Percentiles rank a stretch among this genome's conserved stretches.
These are phyloP conservation scores for Scutellaria barbata DNA, from an alignment of 257 asterid species.

Conservation along the genomic window DNA sequence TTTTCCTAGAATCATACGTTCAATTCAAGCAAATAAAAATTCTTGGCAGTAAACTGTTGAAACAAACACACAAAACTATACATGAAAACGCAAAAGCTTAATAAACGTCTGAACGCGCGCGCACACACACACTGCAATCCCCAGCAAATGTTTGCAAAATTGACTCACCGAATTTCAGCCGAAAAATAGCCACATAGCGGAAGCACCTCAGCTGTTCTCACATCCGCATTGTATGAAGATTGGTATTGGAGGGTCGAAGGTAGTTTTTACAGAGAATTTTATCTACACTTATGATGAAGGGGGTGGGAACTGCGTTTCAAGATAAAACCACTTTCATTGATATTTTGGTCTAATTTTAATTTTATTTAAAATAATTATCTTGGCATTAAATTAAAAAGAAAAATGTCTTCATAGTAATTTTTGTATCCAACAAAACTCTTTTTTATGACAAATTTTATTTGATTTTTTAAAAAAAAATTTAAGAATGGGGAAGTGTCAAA, in stretches of 20 bases:
- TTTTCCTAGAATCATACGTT: neutral
- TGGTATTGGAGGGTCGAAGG: too few species aligned
- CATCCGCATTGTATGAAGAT: neutral
- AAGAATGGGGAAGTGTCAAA: too few species aligned
- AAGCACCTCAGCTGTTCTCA: neutral
- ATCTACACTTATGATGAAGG: neutral
- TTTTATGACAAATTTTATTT: too few species aligned
- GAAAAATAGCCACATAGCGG: neutral
- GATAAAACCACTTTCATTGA: neutral
- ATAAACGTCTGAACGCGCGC: neutral
- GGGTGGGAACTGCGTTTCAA: neutral
- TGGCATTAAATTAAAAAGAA: too few species aligned
- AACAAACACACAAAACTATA: neutral
- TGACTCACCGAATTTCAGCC: slow-evolving; percentile 16
- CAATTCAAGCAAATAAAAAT: slow-evolving; percentile 7
- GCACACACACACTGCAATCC: neutral
- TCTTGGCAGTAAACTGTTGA: neutral
- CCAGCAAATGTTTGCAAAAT: slow-evolving; percentile 1
- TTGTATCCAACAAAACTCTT: too few species aligned
- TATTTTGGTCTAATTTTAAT: too few species aligned
- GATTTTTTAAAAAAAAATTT: too few species aligned
- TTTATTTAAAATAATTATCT: too few species aligned
- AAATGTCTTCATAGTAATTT: too few species aligned
- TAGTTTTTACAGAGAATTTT: neutral
- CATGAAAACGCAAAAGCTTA: neutral